phyloP scores from a whole-genome alignment of 371 early-diverging fungal genomes.

The Mucor piriformis region DNA sequence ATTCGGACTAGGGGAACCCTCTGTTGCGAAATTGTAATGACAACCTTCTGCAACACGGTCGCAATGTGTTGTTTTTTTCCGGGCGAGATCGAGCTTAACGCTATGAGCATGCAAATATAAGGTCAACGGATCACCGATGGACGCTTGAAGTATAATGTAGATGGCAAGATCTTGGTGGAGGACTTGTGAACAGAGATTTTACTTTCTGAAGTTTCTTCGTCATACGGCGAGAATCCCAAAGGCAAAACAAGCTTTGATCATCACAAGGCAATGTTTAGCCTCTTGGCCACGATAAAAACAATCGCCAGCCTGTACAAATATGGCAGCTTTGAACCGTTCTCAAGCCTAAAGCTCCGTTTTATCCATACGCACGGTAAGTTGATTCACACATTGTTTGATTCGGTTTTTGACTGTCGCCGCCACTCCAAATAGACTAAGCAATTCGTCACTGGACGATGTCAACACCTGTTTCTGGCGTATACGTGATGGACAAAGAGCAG shows the following conservation, averaged over 20 bases:
- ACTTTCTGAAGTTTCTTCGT: slow-evolving; percentile 23
- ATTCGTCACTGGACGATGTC: slow-evolving; percentile 18
- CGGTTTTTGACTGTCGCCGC: slow-evolving; percentile 3
- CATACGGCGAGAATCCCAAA: slow-evolving; percentile 15
- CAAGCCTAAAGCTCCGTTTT: slow-evolving; percentile 12
- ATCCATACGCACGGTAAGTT: slow-evolving; percentile 13
- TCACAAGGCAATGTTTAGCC: slow-evolving; percentile 24
- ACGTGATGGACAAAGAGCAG: slow-evolving; percentile 17
- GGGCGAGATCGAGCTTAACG: slow-evolving; percentile 14
- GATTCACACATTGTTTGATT: slow-evolving; percentile 8
- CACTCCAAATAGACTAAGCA: slow-evolving; percentile 8
- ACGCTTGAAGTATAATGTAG: slow-evolving; percentile 13
- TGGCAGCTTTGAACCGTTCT: slow-evolving; percentile 19
- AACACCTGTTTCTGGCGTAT: slow-evolving; percentile 10
- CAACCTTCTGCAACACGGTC: no score
- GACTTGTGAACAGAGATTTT: slow-evolving; percentile 7
- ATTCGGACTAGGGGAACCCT: no score
- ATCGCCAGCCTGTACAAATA: slow-evolving; percentile 12
- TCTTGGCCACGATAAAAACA: slow-evolving; percentile 9
- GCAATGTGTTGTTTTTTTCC: slow-evolving; percentile 3
- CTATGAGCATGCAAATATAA: slow-evolving; percentile 15
- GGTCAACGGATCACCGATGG: slow-evolving; percentile 13
- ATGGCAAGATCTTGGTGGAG: not conserved
- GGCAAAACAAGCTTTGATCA: slow-evolving; percentile 19
- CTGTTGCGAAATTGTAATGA: no score